A percentile compares a stretch with the other conserved stretches of the same genome.
Evolutionary conservation across 1,139 yeast genomes (phyloP).

Genomic region (Saccharomyces hybrid): DNA sequence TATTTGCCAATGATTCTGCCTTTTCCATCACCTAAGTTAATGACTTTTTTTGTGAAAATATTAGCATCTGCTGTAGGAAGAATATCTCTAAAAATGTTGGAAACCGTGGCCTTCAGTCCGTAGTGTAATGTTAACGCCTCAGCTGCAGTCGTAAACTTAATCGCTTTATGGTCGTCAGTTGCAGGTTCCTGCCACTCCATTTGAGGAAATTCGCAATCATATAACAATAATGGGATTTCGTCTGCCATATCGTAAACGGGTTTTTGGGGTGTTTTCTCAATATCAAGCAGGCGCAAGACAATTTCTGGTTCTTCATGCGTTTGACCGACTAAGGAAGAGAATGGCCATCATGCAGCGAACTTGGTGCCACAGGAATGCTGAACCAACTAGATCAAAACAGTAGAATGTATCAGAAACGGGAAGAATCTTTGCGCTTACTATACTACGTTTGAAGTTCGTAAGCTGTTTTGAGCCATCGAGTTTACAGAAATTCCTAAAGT

Average conservation of each 20-base stretch:
- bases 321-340: constrained; percentile 75
- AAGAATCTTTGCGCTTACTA: constrained; percentile 46
- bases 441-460: constrained; percentile 57
- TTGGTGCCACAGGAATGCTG: constrained; percentile 97
- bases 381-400: constrained; percentile 73
- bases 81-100: constrained; percentile 25
- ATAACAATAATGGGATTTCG: constrained; percentile 82
- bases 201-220: constrained; percentile 70
- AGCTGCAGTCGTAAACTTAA: constrained; percentile 24
- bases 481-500: constrained; percentile 90
- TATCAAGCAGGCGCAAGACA: constrained; percentile 52
- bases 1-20: constrained; percentile 54
- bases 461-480: constrained; percentile 91
- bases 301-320: constrained; percentile 54
- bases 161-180: constrained; percentile 21
- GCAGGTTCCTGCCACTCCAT: constrained; percentile 54
- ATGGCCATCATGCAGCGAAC: constrained; percentile 93
- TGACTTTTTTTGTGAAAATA: constrained; percentile 32
- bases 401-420: constrained; percentile 41
- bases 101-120: constrained; percentile 33
- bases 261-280: constrained; percentile 51
- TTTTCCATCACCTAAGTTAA: constrained; percentile 65
- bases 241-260: constrained; percentile 88
- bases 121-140: constrained; percentile 32
- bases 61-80: constrained; percentile 18